A percentile compares a stretch with the other conserved stretches of the same genome.
phyloP scores from a whole-genome alignment of 2,329 filamentous ascomycete species.

The Xylariaceae sp. region DNA sequence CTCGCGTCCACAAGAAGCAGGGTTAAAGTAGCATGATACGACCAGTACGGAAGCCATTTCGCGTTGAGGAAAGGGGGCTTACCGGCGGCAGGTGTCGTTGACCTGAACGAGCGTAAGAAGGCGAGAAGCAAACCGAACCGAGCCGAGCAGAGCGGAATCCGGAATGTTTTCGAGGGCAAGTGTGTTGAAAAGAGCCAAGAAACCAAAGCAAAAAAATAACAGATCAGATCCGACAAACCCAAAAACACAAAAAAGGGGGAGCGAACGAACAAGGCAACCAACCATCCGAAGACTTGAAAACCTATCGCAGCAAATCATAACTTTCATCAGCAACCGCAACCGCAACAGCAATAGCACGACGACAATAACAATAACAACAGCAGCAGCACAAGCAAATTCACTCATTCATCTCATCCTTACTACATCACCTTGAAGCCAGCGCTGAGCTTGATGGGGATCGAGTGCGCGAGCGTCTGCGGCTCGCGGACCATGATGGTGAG shows the following conservation, averaged over 20 bases:
- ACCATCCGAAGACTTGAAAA: slow-evolving; percentile 1
- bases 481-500: slow-evolving; percentile 84
- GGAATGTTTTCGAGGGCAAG: background rate
- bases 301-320: background rate
- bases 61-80: slow-evolving; percentile 2
- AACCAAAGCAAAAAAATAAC: background rate
- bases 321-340: slow-evolving; percentile 4
- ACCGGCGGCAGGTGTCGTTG: slow-evolving; percentile 1
- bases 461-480: slow-evolving; percentile 50
- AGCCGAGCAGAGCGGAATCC: background rate
- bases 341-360: background rate
- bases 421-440: slow-evolving; percentile 32
- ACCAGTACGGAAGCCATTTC: background rate
- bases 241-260: background rate
- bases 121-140: slow-evolving; percentile 9
- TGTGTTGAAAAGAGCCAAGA: slow-evolving; percentile 8
- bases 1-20: slow-evolving; percentile 1
- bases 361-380: background rate
- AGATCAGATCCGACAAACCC: background rate
- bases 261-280: slow-evolving; percentile 3
- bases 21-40: slow-evolving; percentile 4
- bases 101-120: slow-evolving; percentile 9
- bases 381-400: background rate
- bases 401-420: background rate
- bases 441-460: slow-evolving; percentile 41